Evolutionary conservation across 495 filamentous ascomycete species (phyloP).

Genomic region (Hypoxylon rickii): DNA sequence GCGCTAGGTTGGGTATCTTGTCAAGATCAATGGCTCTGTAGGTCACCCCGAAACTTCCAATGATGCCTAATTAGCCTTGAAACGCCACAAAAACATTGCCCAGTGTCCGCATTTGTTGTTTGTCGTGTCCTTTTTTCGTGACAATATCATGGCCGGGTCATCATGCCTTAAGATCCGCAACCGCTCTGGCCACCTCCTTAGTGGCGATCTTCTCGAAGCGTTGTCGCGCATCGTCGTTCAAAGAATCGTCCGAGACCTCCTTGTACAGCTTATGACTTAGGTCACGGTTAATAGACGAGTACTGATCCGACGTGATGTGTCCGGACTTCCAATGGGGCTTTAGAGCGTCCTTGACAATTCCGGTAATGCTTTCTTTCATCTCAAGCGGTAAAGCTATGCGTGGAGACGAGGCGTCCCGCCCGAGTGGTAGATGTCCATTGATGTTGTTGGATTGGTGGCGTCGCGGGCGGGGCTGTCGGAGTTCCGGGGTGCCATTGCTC

Average conservation of each 20-base stretch:
- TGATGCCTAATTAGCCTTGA: slow-evolving; percentile 31
- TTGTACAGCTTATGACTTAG: slow-evolving; percentile 88
- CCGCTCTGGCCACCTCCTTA: slow-evolving; percentile 73
- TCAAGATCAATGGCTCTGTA: slow-evolving; percentile 33
- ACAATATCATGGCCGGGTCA: slow-evolving; percentile 1
- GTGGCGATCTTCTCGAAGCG: slow-evolving; percentile 71
- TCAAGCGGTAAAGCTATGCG: slow-evolving; percentile 64
- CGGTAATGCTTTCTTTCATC: slow-evolving; percentile 79
- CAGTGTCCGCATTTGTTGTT: slow-evolving; percentile 21
- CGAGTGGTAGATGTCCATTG: slow-evolving; percentile 44
- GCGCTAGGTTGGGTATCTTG: slow-evolving; percentile 33
- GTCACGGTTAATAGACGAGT: slow-evolving; percentile 82
- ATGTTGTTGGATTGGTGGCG: slow-evolving; percentile 38
- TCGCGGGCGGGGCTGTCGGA: slow-evolving; percentile 57
- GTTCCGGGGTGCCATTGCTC: slow-evolving; percentile 38
- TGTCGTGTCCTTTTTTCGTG: slow-evolving; percentile 8
- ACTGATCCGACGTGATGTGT: slow-evolving; percentile 78
- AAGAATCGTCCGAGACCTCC: slow-evolving; percentile 64
- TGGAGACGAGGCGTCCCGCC: slow-evolving; percentile 60
- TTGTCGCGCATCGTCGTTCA: slow-evolving; percentile 57
- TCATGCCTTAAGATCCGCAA: slow-evolving; percentile 52
- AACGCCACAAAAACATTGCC: slow-evolving; percentile 32
- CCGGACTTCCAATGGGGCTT: slow-evolving; percentile 75
- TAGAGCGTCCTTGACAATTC: slow-evolving; percentile 75
- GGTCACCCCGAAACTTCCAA: slow-evolving; percentile 27